Base-by-base conservation (phyloP, 2,329 filamentous ascomycete species). In the Paecilomyces niveus region DNA sequence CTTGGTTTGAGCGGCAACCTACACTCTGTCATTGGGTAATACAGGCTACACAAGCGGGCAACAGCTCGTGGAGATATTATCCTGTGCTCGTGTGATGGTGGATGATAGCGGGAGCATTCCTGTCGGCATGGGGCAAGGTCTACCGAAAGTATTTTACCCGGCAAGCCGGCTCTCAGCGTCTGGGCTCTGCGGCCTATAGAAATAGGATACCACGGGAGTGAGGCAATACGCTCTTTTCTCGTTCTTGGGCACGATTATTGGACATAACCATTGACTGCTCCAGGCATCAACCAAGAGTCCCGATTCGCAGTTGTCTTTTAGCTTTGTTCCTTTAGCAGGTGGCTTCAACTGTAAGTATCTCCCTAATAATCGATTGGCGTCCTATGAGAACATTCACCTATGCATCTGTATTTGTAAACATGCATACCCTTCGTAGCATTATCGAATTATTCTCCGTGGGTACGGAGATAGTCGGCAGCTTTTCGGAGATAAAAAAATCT, bases 21-120 rank as follows among this genome's bases (percentile, higher is more conserved):
- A 51, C 13, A 52, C 18, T 6, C 24, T 52, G 8, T 52, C 24
- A 15, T 18, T 81, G 65, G 72, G 75, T 57, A 52, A 52, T 22
- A 82, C 82, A 65, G 80, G 79, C 22, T 63, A 56, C 56, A 55
- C 64, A 0, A 58, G 55, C 9, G 68, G 69, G 3, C 64, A 61
- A 7, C 53, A 62, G 18, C 57, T 76, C 10, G 70, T 71, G 11
- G 75, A 78, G 56, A 61, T 77, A 3, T 56, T 76, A 31, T 68
- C 64, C 4, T 77, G 75, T 62, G 57, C 58, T n/a, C 61, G 55
- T 51, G 54, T 61, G 31, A 63, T 61, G 1, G 61, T 59, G 15
- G 59, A 61, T 58, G 22, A 18, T 24, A 49, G 18, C 24, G 65
- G 65, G 15, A 35, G 53, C n/a, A 21, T 67, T 9, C 24, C 22